Evolutionary conservation across 495 filamentous ascomycete genomes (phyloP).

Genomic region (Neurospora sp.): DNA sequence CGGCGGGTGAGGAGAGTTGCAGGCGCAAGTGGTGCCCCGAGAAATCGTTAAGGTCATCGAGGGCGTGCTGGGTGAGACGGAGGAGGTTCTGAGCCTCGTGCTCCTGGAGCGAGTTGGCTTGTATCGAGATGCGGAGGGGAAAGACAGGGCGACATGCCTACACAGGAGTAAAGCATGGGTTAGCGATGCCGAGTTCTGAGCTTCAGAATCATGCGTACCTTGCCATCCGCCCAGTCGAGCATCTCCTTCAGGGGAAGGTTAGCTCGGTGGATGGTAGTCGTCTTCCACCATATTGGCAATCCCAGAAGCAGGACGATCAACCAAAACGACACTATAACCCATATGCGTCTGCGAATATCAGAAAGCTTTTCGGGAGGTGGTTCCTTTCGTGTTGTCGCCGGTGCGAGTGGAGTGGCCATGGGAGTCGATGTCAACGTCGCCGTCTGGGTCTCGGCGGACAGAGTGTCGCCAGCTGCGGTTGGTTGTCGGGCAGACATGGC

Average conservation of each 20-base stretch:
- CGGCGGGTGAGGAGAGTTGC: slow-evolving; percentile 43
- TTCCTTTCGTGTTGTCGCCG: slow-evolving; percentile 19
- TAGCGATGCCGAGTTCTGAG: neutral
- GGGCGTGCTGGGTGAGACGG: slow-evolving; percentile 75
- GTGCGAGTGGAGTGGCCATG: neutral
- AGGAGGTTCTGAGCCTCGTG: slow-evolving; percentile 68
- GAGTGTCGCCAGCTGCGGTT: neutral
- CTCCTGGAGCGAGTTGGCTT: slow-evolving; percentile 55
- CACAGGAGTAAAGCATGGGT: neutral
- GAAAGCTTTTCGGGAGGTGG: slow-evolving; percentile 70
- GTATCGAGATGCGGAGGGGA: slow-evolving; percentile 70
- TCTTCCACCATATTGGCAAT: slow-evolving; percentile 91
- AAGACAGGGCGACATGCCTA: slow-evolving; percentile 84
- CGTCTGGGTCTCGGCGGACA: neutral
- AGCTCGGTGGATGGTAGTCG: slow-evolving; percentile 89
- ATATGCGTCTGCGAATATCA: slow-evolving; percentile 54
- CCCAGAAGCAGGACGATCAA: slow-evolving; percentile 73
- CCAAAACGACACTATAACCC: slow-evolving; percentile 87
- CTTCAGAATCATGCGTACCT: slow-evolving; percentile 42
- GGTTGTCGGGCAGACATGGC: slow-evolving; percentile 21
- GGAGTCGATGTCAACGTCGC: neutral
- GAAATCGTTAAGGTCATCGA: slow-evolving; percentile 87
- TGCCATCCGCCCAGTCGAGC: slow-evolving; percentile 88
- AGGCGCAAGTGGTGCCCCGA: slow-evolving; percentile 80
- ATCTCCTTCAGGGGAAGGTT: slow-evolving; percentile 75